Conservation (phyloP, 805 yeast genomes). For the Tetrapisispora phaffii region DNA sequence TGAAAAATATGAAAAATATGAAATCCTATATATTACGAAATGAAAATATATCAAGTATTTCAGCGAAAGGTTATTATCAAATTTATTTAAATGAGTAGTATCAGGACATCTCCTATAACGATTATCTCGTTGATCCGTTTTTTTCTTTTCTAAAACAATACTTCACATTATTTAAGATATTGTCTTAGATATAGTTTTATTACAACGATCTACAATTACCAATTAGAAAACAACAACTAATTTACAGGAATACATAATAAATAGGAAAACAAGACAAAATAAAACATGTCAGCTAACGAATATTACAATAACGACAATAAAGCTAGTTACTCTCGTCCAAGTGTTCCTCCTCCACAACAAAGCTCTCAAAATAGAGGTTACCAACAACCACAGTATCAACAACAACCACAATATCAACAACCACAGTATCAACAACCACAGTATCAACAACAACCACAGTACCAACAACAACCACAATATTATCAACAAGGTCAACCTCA, state of each 20-base stretch:
- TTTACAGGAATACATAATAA: background rate
- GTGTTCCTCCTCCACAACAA: slow-evolving; percentile 20
- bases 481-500: slow-evolving; percentile 32
- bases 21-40: too few species aligned
- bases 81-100: too few species aligned
- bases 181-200: too few species aligned
- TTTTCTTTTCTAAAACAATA: too few species aligned
- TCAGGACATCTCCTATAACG: too few species aligned
- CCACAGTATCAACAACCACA: slow-evolving; percentile 13
- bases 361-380: slow-evolving; percentile 8
- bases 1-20: too few species aligned
- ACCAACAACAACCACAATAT: slow-evolving; percentile 33
- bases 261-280: background rate
- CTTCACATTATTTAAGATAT: too few species aligned
- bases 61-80: too few species aligned
- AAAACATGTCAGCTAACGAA: slow-evolving; percentile 22
- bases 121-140: too few species aligned
- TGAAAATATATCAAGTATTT: too few species aligned
- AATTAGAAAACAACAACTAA: too few species aligned
- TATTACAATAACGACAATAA: slow-evolving; percentile 15
- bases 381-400: slow-evolving; percentile 7
- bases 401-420: slow-evolving; percentile 12
- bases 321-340: slow-evolving; percentile 20
- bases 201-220: too few species aligned
- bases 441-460: slow-evolving; percentile 30